Conservation (phyloP, 2,329 filamentous ascomycete species). For the Epichloe festucae region DNA sequence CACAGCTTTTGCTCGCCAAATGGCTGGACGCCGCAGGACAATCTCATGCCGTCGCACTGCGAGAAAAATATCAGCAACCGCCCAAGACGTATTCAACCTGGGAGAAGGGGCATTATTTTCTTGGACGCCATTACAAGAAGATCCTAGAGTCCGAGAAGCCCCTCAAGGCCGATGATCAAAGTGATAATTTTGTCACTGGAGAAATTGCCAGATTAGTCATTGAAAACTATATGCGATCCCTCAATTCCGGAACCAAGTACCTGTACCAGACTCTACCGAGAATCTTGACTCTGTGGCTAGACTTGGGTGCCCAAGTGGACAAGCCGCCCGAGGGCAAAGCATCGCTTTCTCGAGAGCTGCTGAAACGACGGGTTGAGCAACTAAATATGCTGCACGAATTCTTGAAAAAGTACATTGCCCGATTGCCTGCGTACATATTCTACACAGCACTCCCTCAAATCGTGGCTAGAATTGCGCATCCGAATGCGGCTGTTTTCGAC, state of each 20-base stretch:
- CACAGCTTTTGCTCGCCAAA: slow-evolving; percentile 81
- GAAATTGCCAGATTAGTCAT: slow-evolving; percentile 81
- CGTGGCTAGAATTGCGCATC: slow-evolving; percentile 88
- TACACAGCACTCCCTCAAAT: slow-evolving; percentile 82
- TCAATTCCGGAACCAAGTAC: slow-evolving; percentile 86
- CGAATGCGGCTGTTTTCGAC: slow-evolving; percentile 63
- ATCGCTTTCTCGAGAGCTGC: slow-evolving; percentile 38
- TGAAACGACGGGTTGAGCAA: slow-evolving; percentile 46
- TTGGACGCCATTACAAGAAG: slow-evolving; percentile 96
- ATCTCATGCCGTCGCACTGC: slow-evolving; percentile 68
- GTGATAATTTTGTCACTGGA: slow-evolving; percentile 62
- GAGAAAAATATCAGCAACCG: slow-evolving; percentile 70
- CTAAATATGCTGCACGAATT: slow-evolving; percentile 60
- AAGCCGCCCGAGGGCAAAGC: slow-evolving; percentile 44
- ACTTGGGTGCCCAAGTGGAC: slow-evolving; percentile 67
- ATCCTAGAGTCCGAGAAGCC: slow-evolving; percentile 78
- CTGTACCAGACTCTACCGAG: slow-evolving; percentile 89
- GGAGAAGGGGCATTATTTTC: slow-evolving; percentile 96
- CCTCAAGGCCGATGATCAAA: slow-evolving; percentile 64
- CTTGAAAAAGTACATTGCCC: slow-evolving; percentile 64
- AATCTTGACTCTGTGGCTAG: slow-evolving; percentile 85
- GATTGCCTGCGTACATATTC: slow-evolving; percentile 64
- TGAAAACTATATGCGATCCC: slow-evolving; percentile 81
- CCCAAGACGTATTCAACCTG: slow-evolving; percentile 58
- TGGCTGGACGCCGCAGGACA: slow-evolving; percentile 96